phyloP scores from a whole-genome alignment of 352 stramenopile genomes.

The Phytophthora capsici region DNA sequence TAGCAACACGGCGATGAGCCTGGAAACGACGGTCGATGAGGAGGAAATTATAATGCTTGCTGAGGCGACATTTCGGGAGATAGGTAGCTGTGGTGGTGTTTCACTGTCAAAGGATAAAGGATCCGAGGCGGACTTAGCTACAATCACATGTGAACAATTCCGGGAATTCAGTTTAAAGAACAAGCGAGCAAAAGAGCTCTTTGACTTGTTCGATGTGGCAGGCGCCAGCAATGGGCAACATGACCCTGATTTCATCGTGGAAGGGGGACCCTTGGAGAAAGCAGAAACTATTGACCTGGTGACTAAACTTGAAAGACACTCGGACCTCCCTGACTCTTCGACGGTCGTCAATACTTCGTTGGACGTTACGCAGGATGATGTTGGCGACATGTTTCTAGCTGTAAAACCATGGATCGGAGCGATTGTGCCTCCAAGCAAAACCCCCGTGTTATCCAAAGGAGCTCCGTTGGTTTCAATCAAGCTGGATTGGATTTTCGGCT shows the following conservation, averaged over 20 bases:
- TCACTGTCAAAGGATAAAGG: conserved; percentile 27
- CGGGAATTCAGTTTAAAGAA: conserved; percentile 77
- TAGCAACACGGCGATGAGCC: neutral
- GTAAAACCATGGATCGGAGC: conserved; percentile 89
- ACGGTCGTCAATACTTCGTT: neutral
- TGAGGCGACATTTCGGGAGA: conserved; percentile 74
- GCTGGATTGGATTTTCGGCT: conserved; percentile 94
- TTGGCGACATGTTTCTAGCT: conserved; percentile 82
- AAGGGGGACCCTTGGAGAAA: conserved; percentile 2
- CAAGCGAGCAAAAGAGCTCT: conserved; percentile 56
- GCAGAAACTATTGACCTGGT: conserved; percentile 15
- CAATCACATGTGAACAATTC: conserved; percentile 84
- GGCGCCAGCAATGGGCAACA: conserved; percentile 20
- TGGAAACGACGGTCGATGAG: conserved; percentile 49
- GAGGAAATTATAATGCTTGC: conserved; percentile 71
- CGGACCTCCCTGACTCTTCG: conserved; percentile 4
- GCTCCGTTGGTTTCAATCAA: conserved; percentile 74
- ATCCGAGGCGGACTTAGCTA: conserved; percentile 26
- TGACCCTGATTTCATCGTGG: conserved; percentile 7
- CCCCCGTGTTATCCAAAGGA: conserved; percentile 52
- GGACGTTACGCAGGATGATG: conserved; percentile 26
- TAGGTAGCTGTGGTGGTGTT: conserved; percentile 43
- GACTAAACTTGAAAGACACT: conserved; percentile 33
- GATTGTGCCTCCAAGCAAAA: conserved; percentile 74
- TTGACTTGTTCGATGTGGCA: conserved; percentile 71